A percentile compares a stretch with the other conserved stretches of the same genome.
Conservation (phyloP, 148 eudicot genomes). For the Fagopyrum esculentum region DNA sequence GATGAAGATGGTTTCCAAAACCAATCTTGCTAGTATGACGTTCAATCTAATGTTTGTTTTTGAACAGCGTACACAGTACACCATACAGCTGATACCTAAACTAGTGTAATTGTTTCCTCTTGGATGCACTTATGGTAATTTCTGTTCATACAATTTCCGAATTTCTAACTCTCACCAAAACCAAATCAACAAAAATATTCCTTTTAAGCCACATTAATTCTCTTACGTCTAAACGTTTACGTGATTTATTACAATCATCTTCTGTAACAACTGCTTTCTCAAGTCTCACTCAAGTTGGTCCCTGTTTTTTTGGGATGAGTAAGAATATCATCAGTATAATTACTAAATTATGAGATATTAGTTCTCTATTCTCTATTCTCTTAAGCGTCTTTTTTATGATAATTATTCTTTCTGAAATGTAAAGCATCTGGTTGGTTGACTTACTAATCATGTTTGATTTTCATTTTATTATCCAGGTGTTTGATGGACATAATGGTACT, state of each 20-base stretch:
- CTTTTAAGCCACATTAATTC: not conserved
- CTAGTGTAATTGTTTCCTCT: not conserved
- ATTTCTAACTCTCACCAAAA: not conserved
- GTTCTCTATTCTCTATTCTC: not conserved
- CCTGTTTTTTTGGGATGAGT: not conserved
- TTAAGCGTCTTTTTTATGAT: not conserved
- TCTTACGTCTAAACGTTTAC: not conserved
- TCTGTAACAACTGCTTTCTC: not conserved
- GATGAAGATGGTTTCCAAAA: not conserved
- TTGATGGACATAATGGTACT: constrained; percentile 22
- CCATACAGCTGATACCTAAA: not conserved
- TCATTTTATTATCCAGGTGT: constrained; percentile 14
- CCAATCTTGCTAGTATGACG: not conserved
- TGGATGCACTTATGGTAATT: not conserved
- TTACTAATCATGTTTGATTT: not conserved
- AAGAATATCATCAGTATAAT: not conserved
- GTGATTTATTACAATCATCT: not conserved
- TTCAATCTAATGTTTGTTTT: not conserved
- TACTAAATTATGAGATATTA: not conserved
- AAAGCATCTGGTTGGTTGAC: not conserved
- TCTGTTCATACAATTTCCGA: not conserved
- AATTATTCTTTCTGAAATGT: not conserved
- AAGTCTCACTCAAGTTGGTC: not conserved
- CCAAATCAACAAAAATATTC: not conserved
- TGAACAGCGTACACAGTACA: not conserved